A percentile compares a stretch with the other conserved stretches of the same genome.
These are phyloP conservation scores for Prunus persica DNA, from an alignment of 306 rosid genomes.

Conservation along the genomic window DNA sequence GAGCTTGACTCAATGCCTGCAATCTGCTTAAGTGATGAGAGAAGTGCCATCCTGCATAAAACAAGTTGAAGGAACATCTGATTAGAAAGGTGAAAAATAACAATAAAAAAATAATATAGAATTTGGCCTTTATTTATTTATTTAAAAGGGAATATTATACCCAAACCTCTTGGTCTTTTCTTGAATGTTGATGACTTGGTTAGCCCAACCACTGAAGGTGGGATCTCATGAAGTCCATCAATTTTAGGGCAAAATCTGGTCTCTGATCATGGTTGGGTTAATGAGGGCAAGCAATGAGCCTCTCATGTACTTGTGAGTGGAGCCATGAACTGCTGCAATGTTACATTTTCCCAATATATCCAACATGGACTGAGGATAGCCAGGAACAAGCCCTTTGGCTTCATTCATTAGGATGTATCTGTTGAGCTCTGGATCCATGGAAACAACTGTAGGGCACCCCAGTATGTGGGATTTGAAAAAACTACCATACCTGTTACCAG, in stretches of 20 bases:
- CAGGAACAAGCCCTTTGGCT: slow-evolving; percentile 92
- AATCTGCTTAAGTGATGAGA: slow-evolving; percentile 75
- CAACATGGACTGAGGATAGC: slow-evolving; percentile 93
- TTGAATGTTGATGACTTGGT: slow-evolving; percentile 73
- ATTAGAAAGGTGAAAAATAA: neutral
- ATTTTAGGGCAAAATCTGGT: slow-evolving; percentile 76
- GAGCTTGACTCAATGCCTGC: slow-evolving; percentile 63
- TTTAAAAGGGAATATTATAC: neutral
- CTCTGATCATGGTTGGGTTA: slow-evolving; percentile 62
- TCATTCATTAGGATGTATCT: slow-evolving; percentile 88
- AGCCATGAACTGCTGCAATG: slow-evolving; percentile 96
- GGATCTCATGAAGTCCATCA: slow-evolving; percentile 70
- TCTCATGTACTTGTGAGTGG: slow-evolving; percentile 89
- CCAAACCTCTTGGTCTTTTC: slow-evolving; percentile 78
- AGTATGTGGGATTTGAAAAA: slow-evolving; percentile 94
- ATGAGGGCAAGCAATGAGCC: slow-evolving; percentile 79
- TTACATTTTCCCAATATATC: slow-evolving; percentile 86
- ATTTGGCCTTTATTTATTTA: no score
- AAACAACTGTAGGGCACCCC: slow-evolving; percentile 94
- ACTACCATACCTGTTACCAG: slow-evolving; percentile 72
- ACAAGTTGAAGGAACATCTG: neutral
- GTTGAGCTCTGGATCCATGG: slow-evolving; percentile 94
- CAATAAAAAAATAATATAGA: neutral
- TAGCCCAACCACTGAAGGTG: slow-evolving; percentile 65
- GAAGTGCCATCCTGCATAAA: slow-evolving; percentile 80